Base-by-base conservation (phyloP, 345 rosid species). In the Triadica sebifera region DNA sequence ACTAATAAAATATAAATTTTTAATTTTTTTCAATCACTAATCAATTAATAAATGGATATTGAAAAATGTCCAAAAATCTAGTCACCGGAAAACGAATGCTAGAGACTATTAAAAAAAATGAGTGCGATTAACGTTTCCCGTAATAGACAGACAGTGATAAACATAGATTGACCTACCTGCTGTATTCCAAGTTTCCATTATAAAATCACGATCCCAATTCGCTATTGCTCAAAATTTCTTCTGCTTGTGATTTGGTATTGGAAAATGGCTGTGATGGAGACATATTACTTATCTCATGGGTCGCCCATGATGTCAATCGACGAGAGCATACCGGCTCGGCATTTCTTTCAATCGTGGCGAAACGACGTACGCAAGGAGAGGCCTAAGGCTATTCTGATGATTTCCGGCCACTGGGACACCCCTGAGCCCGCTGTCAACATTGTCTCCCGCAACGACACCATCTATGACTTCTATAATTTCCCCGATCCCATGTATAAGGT, bases 341-440 rank as follows among this genome's bases (percentile, higher is more conserved):
- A 79, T 45, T 95, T 93, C 89, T 83, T 93, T 74, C 61, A 67
- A 78, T 81, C 93, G 11, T 95, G 96, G 96, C 82, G 77, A n/a
- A 56, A 78, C 22, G 74, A 79, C 13, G 83, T 81, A 43, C 51
- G 82, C 15, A 24, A 61, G 0, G 82, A 81, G 9, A 87, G 51
- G 56, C 99, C 98, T 61, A 87, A 82, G 50, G 83, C 97, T 49
- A 93, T 95, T 53, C 86, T 95, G 3, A 59, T 91, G 46, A 81
- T 95, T 71, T 95, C 98, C 25, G 97, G 89, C 24, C 98, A 95
- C 76, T 93, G 99, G 98, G 97, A 93, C 77, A 91, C 97, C 47
- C 65, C 79, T 16, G 62, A 17, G 11, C 98, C 97, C 46, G 12
- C 91, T 15, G 88, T 94, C 74, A 94, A 89, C 77, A 81, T 82